Percentiles rank a stretch among this genome's conserved stretches.
Conservation (phyloP, 306 rosid species). For the Morella rubra region DNA sequence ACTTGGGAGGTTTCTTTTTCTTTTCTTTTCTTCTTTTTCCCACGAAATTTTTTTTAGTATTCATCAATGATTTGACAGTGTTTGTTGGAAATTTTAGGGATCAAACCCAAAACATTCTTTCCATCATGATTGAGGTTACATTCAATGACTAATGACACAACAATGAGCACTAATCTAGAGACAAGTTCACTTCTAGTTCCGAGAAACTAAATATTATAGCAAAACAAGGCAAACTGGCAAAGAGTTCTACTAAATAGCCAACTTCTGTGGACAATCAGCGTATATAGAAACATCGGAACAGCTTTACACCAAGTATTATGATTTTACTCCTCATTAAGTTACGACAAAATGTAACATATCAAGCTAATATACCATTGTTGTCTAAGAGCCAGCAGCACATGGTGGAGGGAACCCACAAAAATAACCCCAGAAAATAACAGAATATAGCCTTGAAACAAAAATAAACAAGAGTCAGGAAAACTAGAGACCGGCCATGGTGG, state of each 20-base stretch:
- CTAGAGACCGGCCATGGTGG: constrained; percentile 29
- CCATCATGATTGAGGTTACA: too few relatives aligned
- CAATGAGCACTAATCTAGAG: background rate
- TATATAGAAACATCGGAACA: constrained; percentile 20
- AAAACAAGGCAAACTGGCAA: too few relatives aligned
- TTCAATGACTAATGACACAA: too few relatives aligned
- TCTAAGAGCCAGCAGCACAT: constrained; percentile 28
- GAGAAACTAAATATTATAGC: background rate
- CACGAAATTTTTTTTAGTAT: too few relatives aligned
- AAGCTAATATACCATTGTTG: constrained; percentile 20
- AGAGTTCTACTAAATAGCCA: background rate
- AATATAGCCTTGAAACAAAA: background rate
- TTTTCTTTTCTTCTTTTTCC: too few relatives aligned
- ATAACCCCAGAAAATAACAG: constrained; percentile 32
- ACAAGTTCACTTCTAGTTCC: background rate
- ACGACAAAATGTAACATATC: constrained; percentile 13
- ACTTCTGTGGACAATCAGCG: background rate
- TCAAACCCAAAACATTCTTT: too few relatives aligned
- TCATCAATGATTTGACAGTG: too few relatives aligned
- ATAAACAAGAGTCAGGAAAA: constrained; percentile 23
- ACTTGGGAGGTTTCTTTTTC: too few relatives aligned
- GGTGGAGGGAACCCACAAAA: constrained; percentile 35
- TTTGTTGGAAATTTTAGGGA: too few relatives aligned
- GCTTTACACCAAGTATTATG: constrained; percentile 24
- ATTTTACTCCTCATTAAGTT: constrained; percentile 11